A percentile compares a stretch with the other conserved stretches of the same genome.
Conservation (phyloP, 306 rosid genomes). For the Trifolium subterraneum region DNA sequence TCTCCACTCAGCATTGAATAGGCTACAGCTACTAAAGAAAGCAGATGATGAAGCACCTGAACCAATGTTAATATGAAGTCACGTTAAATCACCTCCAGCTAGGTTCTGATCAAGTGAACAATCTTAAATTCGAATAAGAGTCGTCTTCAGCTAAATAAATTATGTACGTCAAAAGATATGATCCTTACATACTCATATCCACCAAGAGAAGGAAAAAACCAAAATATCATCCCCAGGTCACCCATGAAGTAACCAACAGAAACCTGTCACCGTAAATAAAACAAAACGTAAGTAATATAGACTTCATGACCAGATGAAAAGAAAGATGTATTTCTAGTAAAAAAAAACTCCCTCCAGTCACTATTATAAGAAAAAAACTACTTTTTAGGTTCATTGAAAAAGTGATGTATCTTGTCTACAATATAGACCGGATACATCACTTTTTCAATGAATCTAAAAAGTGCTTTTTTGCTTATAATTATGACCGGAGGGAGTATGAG, state of each 20-base stretch:
- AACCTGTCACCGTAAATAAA: conserved; percentile 57
- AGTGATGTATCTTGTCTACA: too few relatives aligned
- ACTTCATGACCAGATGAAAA: conserved; percentile 35
- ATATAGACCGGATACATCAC: too few relatives aligned
- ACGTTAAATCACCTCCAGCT: conserved; percentile 41
- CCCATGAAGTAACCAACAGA: conserved; percentile 92
- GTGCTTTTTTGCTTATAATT: too few relatives aligned
- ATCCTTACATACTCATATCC: conserved; percentile 97
- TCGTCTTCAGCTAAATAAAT: conserved; percentile 30
- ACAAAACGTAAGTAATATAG: conserved; percentile 18
- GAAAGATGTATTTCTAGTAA: conserved; percentile 5
- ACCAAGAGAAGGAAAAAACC: conserved; percentile 91
- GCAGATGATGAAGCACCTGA: conserved; percentile 91
- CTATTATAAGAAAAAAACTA: too few relatives aligned
- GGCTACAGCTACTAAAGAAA: conserved; percentile 75
- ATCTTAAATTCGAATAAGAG: conserved; percentile 43
- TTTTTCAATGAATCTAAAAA: too few relatives aligned
- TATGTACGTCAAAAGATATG: conserved; percentile 39
- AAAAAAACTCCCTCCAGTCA: too few relatives aligned
- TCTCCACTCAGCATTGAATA: conserved; percentile 90
- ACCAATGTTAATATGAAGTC: conserved; percentile 46
- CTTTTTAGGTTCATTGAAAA: too few relatives aligned
- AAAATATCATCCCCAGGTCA: conserved; percentile 88
- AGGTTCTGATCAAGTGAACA: conserved; percentile 39
- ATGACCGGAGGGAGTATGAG: too few relatives aligned